Percentiles rank a stretch among this genome's conserved stretches.
Evolutionary conservation across 345 rosid genomes (phyloP).

Genomic region (Euphorbia peplus): DNA sequence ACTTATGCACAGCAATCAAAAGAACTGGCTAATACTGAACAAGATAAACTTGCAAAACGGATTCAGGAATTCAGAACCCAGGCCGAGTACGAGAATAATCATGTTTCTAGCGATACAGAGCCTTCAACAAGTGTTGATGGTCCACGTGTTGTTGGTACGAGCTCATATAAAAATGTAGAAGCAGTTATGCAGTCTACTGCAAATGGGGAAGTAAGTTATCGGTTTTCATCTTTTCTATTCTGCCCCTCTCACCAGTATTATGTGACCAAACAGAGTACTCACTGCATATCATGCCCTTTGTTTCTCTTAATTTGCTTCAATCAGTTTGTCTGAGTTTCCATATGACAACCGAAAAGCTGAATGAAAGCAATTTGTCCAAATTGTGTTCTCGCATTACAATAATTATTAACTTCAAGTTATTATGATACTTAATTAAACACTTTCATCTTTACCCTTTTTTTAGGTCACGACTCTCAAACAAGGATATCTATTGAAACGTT

Average conservation of each 20-base stretch:
- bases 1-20: conserved; percentile 82
- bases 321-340: neutral
- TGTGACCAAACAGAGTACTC: neutral
- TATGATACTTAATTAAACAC: neutral
- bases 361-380: neutral
- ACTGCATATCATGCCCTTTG: neutral
- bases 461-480: conserved; percentile 63
- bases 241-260: neutral
- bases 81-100: conserved; percentile 58
- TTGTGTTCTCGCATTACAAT: neutral
- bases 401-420: neutral
- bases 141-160: conserved; percentile 38
- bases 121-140: conserved; percentile 41
- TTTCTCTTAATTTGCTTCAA: neutral
- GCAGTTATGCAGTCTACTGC: conserved; percentile 47
- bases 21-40: conserved; percentile 69
- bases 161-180: conserved; percentile 46
- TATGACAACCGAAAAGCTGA: neutral
- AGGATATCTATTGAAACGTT: conserved; percentile 76
- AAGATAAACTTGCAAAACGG: conserved; percentile 76
- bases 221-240: conserved; percentile 2
- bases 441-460: neutral
- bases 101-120: conserved; percentile 41
- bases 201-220: conserved; percentile 60
- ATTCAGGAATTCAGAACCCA: conserved; percentile 91